Evolutionary conservation across 148 eudicot genomes (phyloP).

Genomic region (Cornus controversa): DNA sequence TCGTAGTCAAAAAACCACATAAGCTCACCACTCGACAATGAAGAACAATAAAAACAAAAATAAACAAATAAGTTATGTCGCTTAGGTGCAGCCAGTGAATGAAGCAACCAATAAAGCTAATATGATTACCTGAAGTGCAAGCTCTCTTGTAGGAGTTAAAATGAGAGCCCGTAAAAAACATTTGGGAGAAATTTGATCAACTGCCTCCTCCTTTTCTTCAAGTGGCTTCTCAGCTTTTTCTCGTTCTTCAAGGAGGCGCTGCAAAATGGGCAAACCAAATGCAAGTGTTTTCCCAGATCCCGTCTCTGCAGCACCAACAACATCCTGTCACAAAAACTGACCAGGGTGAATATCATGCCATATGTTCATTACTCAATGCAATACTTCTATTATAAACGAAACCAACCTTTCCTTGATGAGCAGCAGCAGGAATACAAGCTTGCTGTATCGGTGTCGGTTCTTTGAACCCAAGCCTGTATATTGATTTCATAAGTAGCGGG

Average conservation of each 20-base stretch:
- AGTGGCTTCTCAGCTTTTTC: constrained; percentile 62
- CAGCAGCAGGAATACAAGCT: constrained; percentile 94
- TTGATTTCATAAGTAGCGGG: constrained; percentile 72
- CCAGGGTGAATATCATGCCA: constrained; percentile 12
- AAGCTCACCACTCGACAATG: neutral
- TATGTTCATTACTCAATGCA: constrained; percentile 4
- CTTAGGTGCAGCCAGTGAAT: neutral
- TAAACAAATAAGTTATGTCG: neutral
- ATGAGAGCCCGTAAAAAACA: constrained; percentile 73
- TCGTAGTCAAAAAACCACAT: neutral
- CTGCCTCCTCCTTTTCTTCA: constrained; percentile 47
- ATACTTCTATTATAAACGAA: neutral
- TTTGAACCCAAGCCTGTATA: constrained; percentile 76
- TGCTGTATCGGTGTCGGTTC: constrained; percentile 96
- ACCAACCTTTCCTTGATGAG: constrained; percentile 96
- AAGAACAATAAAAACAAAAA: neutral
- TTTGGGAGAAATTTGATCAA: constrained; percentile 56
- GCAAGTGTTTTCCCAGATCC: constrained; percentile 99
- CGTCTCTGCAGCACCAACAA: constrained; percentile 97
- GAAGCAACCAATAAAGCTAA: neutral
- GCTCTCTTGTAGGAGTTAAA: constrained; percentile 94
- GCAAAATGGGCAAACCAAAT: constrained; percentile 94
- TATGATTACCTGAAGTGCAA: constrained; percentile 81
- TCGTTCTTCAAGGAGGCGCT: constrained; percentile 88
- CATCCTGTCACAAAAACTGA: constrained; percentile 56